Base-by-base conservation (phyloP, 192 early-diverging fungal species). In the Coemansia sp. region DNA sequence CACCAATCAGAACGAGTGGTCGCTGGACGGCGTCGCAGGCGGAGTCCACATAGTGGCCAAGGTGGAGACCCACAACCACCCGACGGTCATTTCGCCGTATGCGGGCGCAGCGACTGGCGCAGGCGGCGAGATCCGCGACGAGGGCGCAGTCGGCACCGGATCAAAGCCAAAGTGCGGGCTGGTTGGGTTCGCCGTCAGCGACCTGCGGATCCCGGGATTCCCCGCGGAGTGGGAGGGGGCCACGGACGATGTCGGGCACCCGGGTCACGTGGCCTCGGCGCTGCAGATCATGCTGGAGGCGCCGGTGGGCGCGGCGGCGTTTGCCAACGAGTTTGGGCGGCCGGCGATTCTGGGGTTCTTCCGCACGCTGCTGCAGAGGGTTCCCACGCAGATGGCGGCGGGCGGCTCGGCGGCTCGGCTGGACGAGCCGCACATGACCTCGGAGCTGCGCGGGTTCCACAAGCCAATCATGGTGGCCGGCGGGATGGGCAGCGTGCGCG, bases 381-480 rank as follows among this genome's bases (percentile, higher is more conserved):
- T 80, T 39, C 76, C 76, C 0, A 57, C 46, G n/a, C n/a, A n/a
- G n/a, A n/a, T n/a, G n/a, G n/a, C 8, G 63, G 54, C 5, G 42
- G 41, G 68, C 64, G 60, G 44, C 56, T 61, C 0, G 38, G n/a
- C 35, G 38, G 5, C 0, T n/a, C 52, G 52, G 32, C 68, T 84
- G 1, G 87, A 87, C 24, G 81, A 75, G 55, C 62, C 75, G 27
- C 79, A 82, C 29, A 65, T 72, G 27, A 65, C 62, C 52, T 62
- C 59, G 40, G 95, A 95, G 70, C 68, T 91, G 61, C 88, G 96
- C 55, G 97, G 97, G 8, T 99, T 94, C 82, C 96, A 98, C 80
- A 99, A 99, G 80, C 97, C 97, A 15, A 98, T 99, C 62, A 99
- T 98, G 97, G 87, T 99, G 61, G 96, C 97, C 15, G 97, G 97